Conservation (phyloP, 2,329 filamentous ascomycete genomes). For the Penicillium concentricum region DNA sequence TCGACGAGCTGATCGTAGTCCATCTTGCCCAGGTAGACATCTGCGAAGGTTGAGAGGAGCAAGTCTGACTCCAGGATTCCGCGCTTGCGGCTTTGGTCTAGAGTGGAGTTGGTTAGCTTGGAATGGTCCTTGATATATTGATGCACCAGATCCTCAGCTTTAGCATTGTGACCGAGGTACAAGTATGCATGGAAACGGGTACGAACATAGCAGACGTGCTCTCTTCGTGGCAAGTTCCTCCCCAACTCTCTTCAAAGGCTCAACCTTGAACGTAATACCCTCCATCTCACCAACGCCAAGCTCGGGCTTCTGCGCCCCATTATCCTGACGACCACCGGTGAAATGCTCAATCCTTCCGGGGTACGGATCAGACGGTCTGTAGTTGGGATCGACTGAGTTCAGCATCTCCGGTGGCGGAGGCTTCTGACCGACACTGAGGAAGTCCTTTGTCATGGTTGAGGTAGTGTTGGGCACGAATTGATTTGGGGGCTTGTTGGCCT, state of each 20-base stretch:
- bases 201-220: slow-evolving; percentile 71
- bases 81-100: slow-evolving; percentile 95
- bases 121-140: background rate
- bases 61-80: slow-evolving; percentile 95
- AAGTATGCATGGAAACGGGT: background rate
- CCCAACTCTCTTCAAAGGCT: slow-evolving; percentile 80
- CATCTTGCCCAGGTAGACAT: slow-evolving; percentile 74
- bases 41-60: slow-evolving; percentile 91
- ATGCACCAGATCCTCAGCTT: background rate
- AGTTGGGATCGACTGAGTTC: slow-evolving; percentile 56
- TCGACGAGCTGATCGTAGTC: slow-evolving; percentile 68
- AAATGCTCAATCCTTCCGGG: slow-evolving; percentile 64
- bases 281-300: slow-evolving; percentile 83
- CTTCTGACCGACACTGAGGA: slow-evolving; percentile 59
- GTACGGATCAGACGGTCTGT: slow-evolving; percentile 58
- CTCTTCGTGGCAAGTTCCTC: slow-evolving; percentile 85
- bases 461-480: slow-evolving; percentile 64
- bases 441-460: slow-evolving; percentile 62
- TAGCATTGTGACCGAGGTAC: background rate
- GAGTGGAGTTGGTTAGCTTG: slow-evolving; percentile 9
- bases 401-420: slow-evolving; percentile 61
- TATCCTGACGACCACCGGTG: slow-evolving; percentile 62
- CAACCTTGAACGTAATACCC: slow-evolving; percentile 80
- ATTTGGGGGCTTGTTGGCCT: slow-evolving; percentile 59
- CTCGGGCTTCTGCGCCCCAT: slow-evolving; percentile 58